Percentiles rank a stretch among this genome's conserved stretches.
Evolutionary conservation across 306 rosid genomes (phyloP).

Genomic region (Acacia confusa): DNA sequence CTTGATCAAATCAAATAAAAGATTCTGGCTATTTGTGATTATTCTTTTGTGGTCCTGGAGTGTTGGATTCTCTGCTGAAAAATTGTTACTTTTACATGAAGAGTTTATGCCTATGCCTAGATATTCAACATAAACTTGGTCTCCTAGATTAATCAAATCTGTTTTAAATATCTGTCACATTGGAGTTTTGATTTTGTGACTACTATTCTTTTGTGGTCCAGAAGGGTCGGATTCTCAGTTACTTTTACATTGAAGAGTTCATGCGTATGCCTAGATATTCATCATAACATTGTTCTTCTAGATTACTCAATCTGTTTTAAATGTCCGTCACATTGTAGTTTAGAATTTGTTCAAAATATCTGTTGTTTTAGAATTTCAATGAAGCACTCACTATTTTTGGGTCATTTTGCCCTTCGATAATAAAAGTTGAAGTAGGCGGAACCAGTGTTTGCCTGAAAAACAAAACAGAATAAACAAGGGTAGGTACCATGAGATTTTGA

Average conservation of each 20-base stretch:
- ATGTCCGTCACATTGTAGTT: neutral
- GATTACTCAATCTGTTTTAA: neutral
- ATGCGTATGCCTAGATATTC: neutral
- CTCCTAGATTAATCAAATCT: neutral
- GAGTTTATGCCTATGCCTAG: neutral
- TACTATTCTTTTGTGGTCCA: too few species aligned
- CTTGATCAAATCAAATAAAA: constrained; percentile 4
- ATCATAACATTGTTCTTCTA: neutral
- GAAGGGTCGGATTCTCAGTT: too few species aligned
- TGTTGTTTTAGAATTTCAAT: neutral
- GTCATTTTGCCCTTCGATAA: neutral
- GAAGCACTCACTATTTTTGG: neutral
- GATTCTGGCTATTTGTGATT: constrained; percentile 9
- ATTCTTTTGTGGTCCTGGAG: constrained; percentile 10
- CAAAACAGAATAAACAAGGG: neutral
- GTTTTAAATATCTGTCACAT: neutral
- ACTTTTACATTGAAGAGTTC: too few species aligned
- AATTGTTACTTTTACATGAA: neutral
- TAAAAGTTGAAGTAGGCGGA: neutral
- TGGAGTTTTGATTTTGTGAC: neutral
- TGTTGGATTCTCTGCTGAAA: constrained; percentile 8
- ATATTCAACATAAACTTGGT: neutral
- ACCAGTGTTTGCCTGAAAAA: neutral
- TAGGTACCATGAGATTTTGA: neutral
- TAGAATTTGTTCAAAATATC: neutral